A percentile compares a stretch with the other conserved stretches of the same genome.
Evolutionary conservation across 768 basidiomycete species (phyloP).

Genomic region (Calocera viscosa): DNA sequence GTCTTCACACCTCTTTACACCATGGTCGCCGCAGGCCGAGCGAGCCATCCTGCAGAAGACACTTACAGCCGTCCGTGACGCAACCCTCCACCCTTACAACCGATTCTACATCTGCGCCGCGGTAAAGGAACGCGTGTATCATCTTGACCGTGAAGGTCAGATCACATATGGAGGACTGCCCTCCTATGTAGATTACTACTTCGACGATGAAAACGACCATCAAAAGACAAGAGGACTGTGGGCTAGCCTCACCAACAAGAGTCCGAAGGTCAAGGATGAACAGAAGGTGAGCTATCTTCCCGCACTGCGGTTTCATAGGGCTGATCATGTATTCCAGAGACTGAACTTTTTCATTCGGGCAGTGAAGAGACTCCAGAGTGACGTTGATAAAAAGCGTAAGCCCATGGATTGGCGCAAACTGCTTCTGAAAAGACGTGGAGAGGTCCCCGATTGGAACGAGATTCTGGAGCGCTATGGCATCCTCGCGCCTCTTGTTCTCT

Average conservation of each 20-base stretch:
- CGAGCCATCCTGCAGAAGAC: background rate
- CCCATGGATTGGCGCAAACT: slow-evolving; percentile 7
- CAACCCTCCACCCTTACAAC: background rate
- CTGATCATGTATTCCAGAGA: background rate
- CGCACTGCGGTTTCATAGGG: background rate
- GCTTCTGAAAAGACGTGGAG: background rate
- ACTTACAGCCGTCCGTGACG: background rate
- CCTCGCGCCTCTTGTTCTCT: background rate
- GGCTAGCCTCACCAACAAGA: background rate
- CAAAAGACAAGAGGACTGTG: background rate
- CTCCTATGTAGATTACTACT: background rate
- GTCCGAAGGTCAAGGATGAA: background rate
- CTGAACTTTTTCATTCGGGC: background rate
- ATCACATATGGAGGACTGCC: background rate
- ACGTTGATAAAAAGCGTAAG: background rate
- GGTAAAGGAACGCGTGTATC: background rate
- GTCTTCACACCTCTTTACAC: background rate
- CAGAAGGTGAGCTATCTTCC: background rate
- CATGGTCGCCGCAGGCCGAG: slow-evolving; percentile 7
- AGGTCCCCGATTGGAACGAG: background rate
- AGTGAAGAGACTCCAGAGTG: background rate
- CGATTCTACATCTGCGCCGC: slow-evolving; percentile 3
- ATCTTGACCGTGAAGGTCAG: background rate
- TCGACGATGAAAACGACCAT: background rate
- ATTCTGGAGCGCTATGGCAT: background rate